Base-by-base conservation (phyloP, 2,329 filamentous ascomycete genomes). In the Blastomyces parvus region DNA sequence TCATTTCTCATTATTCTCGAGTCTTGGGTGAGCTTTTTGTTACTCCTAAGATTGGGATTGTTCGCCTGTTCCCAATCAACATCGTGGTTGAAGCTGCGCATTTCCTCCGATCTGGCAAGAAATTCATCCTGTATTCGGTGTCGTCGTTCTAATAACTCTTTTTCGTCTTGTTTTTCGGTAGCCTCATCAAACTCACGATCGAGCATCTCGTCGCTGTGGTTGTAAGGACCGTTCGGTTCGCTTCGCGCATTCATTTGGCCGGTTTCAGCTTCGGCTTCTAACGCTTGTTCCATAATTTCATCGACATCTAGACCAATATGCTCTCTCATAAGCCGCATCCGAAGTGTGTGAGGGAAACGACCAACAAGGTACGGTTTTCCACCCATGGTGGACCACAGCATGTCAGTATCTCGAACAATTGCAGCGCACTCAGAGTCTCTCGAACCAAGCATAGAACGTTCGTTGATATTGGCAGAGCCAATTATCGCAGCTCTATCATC, bases 401-500 rank as follows among this genome's bases (percentile, higher is more conserved):
- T 79, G 1, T 87, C 84, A 1, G 85, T 84, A 72, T 95, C 91
- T 73, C 94, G 88, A 71, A 96, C 89, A 63, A 95, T 83, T 66
- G 95, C 88, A 22, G 91, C 90, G 62, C 96, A 90, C 74, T 96
- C 91, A 0, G 87, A 90, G 76, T 96, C 91, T 76, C 94, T 90
- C 63, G 85, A 83, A 50, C 90, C 91, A 8, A 95, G 83, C 78
- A 96, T 90, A 4, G 88, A 92, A 73, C 85, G 80, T 69, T 87
- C 86, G 69, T 88, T 88, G 69, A 88, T 79, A 70, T 88, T 88
- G 27, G 85, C 85, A 60, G 83, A 90, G 65, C 91, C 91, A 73
- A 89, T 92, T 67, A 96, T 92, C 64, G 91, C 89, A 62, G 89
- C 81, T 11, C 84, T 82, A 74, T 96, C 91, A 71, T 96, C 91